Conservation (phyloP, 2,329 filamentous ascomycete species). For the Pyrenophora teres region DNA sequence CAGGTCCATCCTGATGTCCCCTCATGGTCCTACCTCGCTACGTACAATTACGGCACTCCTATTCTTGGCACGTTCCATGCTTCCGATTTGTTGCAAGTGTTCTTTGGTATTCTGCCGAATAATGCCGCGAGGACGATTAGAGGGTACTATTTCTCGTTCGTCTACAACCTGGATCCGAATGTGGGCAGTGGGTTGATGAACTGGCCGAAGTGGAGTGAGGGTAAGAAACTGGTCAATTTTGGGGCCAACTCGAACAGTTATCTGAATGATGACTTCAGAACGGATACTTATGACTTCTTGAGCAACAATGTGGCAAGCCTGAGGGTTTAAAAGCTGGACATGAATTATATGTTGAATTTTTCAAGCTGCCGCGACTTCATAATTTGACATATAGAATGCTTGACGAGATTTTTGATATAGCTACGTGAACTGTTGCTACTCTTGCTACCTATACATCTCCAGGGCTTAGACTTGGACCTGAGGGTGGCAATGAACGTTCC, state of each 20-base stretch:
- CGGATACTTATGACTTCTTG: constrained; percentile 52
- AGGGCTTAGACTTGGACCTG: no score
- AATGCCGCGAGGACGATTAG: constrained; percentile 65
- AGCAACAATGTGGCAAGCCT: constrained; percentile 28
- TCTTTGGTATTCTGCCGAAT: constrained; percentile 67
- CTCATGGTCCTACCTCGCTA: constrained; percentile 75
- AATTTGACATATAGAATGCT: no score
- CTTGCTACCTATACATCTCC: no score
- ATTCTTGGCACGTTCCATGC: constrained; percentile 78
- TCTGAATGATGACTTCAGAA: constrained; percentile 57
- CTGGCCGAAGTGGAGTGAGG: constrained; percentile 61
- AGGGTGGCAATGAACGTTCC: no score
- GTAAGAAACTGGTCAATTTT: constrained; percentile 59
- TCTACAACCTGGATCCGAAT: constrained; percentile 74
- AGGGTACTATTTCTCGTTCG: constrained; percentile 73
- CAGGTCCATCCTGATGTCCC: constrained; percentile 62
- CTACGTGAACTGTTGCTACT: no score
- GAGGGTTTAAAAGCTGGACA: constrained; percentile 6
- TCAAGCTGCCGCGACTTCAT: no score
- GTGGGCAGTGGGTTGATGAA: constrained; percentile 50
- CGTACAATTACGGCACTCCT: constrained; percentile 72
- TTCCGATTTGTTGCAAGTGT: constrained; percentile 70
- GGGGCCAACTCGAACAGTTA: constrained; percentile 45
- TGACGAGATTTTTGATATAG: no score
- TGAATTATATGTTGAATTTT: no score